Evolutionary conservation across 768 basidiomycete species (phyloP).

Genomic region (Termitomyces sp.): DNA sequence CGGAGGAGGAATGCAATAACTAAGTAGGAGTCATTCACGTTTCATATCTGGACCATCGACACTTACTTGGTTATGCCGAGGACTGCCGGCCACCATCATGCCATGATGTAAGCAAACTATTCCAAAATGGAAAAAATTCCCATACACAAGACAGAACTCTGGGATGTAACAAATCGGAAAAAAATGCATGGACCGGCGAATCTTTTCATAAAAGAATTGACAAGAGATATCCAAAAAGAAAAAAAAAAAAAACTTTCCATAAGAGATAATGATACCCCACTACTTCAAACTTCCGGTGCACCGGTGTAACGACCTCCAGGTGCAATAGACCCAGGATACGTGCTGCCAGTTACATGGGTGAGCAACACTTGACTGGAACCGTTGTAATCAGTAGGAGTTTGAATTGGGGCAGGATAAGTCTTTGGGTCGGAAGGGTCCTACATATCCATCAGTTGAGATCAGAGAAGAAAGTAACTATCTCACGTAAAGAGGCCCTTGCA

Average conservation of each 20-base stretch:
- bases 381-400: slow-evolving; percentile 2
- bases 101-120: too few species aligned
- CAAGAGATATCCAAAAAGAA: neutral
- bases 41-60: too few species aligned
- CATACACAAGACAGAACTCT: too few species aligned
- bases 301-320: slow-evolving; percentile 25
- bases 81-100: too few species aligned
- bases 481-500: slow-evolving; percentile 39
- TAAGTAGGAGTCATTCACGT: too few species aligned
- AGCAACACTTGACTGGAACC: slow-evolving; percentile 11
- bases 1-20: too few species aligned
- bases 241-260: neutral
- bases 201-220: neutral
- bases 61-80: too few species aligned
- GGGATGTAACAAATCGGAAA: too few species aligned
- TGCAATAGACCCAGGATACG: slow-evolving; percentile 7
- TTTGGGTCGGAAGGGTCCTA: slow-evolving; percentile 39
- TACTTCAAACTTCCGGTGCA: slow-evolving; percentile 25
- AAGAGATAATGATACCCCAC: neutral
- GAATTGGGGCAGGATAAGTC: slow-evolving; percentile 31
- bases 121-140: too few species aligned
- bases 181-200: too few species aligned
- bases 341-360: slow-evolving; percentile 17
- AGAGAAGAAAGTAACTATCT: slow-evolving; percentile 11
- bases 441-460: neutral